Base-by-base conservation (phyloP, 257 asterid species). In the Salvia splendens region DNA sequence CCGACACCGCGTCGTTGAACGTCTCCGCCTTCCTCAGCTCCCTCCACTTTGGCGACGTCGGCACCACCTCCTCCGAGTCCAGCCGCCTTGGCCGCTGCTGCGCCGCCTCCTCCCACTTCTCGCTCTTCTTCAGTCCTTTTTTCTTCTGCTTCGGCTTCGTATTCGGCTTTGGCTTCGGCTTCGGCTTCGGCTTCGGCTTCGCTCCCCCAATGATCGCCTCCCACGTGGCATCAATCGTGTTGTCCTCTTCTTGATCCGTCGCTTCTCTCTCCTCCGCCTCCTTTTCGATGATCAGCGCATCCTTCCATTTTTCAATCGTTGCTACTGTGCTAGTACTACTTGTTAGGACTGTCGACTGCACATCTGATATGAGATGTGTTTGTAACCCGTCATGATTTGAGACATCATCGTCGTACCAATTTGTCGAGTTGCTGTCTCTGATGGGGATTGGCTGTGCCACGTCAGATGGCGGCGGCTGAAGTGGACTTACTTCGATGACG, bases 211-310 rank as follows among this genome's bases (percentile, higher is more conserved):
- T 75, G 12, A 89, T 89, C 2, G 84, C 82, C 61, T 65, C 75
- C 96, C 96, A 89, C 3, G 94, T 85, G 4, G 89, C 88, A 28
- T 83, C 96, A 74, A 89, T 75, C 15, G 86, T 78, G 70, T 75
- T 82, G 1, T 69, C 70, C 2, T 30, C 78, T 28, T 51, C 3
- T 33, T 69, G 70, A 42, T n/a, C 8, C 30, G 6, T 38, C 8
- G 42, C 8, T 38, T 6, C 64, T 8, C 17, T 46, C 3, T 68
- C 61, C 8, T 33, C 73, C 3, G 6, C 20, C 30, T 24, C 30
- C 30, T 24, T 24, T 24, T 24, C 2, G 30, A 24, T 24, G 30
- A 24, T 24, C 30, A 15, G 50, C 5, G 48, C 35, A 33, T 46
- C 53, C 51, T 30, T 47, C 42, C 53, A 46, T 8, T 35, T 58